These are phyloP conservation scores for Parasitella parasitica DNA, from an alignment of 371 early-diverging fungal genomes.

Conservation along the genomic window DNA sequence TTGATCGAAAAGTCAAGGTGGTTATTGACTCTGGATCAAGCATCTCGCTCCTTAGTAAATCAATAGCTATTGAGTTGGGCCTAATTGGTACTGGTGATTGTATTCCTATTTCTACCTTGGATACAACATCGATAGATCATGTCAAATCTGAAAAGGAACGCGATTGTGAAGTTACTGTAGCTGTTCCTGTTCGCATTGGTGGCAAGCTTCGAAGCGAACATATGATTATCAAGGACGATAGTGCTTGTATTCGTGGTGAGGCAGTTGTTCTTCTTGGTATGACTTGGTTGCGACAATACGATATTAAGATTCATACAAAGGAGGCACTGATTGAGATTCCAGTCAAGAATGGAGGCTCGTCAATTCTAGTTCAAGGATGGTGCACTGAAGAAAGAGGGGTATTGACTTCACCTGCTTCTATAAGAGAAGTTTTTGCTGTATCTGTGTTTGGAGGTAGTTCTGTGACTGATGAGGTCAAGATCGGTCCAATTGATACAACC, in stretches of 20 bases:
- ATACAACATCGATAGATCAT: not conserved
- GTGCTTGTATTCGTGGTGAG: not conserved
- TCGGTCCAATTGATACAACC: not conserved
- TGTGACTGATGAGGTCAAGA: not conserved
- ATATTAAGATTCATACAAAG: not conserved
- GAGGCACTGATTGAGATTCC: not conserved
- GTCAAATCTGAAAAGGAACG: not conserved
- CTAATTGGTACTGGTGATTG: slow-evolving; percentile 6
- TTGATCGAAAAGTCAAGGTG: not conserved
- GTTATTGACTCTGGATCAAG: slow-evolving; percentile 10
- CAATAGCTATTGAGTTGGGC: not conserved
- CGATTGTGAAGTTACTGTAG: not conserved
- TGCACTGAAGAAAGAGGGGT: not conserved
- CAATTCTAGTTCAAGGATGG: slow-evolving; percentile 6
- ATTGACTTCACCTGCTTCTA: not conserved
- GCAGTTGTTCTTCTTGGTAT: slow-evolving; percentile 2
- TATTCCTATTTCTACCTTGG: not conserved
- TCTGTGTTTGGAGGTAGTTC: not conserved
- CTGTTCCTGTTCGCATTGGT: slow-evolving; percentile 1
- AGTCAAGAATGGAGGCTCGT: not conserved
- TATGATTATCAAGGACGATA: slow-evolving; percentile 10
- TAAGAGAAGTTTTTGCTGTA: not conserved
- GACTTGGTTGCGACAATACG: slow-evolving; percentile 2
- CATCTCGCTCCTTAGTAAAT: slow-evolving; percentile 5
- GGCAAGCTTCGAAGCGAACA: slow-evolving; percentile 15